Evolutionary conservation across 768 basidiomycete genomes (phyloP).

Genomic region (Rubroboletus pulcherrimus): DNA sequence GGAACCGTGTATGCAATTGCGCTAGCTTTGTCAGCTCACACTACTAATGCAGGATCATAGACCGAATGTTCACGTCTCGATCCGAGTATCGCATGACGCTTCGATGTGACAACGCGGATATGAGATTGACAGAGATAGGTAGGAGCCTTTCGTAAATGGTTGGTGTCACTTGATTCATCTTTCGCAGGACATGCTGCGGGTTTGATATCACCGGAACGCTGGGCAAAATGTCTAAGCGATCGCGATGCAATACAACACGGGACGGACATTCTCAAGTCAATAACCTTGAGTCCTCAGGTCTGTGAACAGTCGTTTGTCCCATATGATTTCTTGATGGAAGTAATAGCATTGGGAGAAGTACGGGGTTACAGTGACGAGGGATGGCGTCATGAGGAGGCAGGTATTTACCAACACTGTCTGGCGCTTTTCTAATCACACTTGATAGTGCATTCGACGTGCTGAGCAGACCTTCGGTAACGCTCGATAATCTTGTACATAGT

Average conservation of each 20-base stretch:
- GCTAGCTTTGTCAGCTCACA: neutral
- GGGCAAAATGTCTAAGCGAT: conserved; percentile 35
- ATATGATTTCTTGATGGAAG: neutral
- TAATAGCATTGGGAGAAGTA: conserved; percentile 39
- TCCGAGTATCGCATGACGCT: conserved; percentile 89
- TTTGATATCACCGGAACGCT: conserved; percentile 42
- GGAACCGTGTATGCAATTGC: conserved; percentile 66
- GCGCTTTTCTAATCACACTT: neutral
- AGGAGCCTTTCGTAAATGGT: conserved; percentile 2
- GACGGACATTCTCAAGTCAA: conserved; percentile 33
- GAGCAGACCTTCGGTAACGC: conserved; percentile 50
- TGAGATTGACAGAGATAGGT: conserved; percentile 78
- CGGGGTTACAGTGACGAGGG: conserved; percentile 40
- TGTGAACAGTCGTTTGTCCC: neutral
- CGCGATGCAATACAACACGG: conserved; percentile 34
- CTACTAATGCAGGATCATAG: conserved; percentile 35
- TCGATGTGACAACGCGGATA: conserved; percentile 85
- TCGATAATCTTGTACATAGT: conserved; percentile 45
- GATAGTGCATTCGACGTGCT: conserved; percentile 74
- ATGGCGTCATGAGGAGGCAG: conserved; percentile 46
- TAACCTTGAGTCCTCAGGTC: conserved; percentile 42
- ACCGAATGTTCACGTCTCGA: conserved; percentile 91
- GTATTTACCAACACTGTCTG: neutral
- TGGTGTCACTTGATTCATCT: neutral
- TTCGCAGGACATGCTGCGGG: conserved; percentile 39